A percentile compares a stretch with the other conserved stretches of the same genome.
Conservation (phyloP, 2,329 filamentous ascomycete species). For the Huntiella savannae region DNA sequence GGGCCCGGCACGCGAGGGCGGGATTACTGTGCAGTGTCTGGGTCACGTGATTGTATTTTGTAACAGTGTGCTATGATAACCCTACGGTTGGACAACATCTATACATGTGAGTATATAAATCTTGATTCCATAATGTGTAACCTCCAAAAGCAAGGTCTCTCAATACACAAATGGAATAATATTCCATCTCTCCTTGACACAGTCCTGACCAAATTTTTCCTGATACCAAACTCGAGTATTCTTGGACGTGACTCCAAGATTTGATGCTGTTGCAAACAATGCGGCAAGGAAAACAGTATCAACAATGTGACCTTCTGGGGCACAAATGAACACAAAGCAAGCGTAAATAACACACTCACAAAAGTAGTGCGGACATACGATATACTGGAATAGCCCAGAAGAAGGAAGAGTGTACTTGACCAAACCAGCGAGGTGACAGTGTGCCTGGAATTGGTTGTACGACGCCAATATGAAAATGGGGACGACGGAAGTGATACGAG, state of each 20-base stretch:
- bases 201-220: constrained; percentile 50
- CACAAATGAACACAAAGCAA: constrained; percentile 53
- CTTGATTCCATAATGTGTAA: neutral
- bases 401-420: constrained; percentile 69
- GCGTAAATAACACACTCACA: constrained; percentile 75
- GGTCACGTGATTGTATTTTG: too few species aligned
- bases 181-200: constrained; percentile 44
- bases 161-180: constrained; percentile 58
- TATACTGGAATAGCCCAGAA: constrained; percentile 47
- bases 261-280: constrained; percentile 53
- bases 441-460: constrained; percentile 54
- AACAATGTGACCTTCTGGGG: constrained; percentile 43
- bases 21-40: too few species aligned
- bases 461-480: constrained; percentile 52
- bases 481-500: constrained; percentile 24
- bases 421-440: constrained; percentile 48
- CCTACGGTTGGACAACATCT: too few species aligned
- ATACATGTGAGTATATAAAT: too few species aligned
- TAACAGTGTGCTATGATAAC: too few species aligned
- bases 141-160: neutral
- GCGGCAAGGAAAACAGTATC: constrained; percentile 59
- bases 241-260: constrained; percentile 64
- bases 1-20: too few species aligned
- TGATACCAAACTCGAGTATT: constrained; percentile 66
- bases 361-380: constrained; percentile 81